Evolutionary conservation across 148 eudicot species (phyloP).

Genomic region (Rhododendron kiyosumense): DNA sequence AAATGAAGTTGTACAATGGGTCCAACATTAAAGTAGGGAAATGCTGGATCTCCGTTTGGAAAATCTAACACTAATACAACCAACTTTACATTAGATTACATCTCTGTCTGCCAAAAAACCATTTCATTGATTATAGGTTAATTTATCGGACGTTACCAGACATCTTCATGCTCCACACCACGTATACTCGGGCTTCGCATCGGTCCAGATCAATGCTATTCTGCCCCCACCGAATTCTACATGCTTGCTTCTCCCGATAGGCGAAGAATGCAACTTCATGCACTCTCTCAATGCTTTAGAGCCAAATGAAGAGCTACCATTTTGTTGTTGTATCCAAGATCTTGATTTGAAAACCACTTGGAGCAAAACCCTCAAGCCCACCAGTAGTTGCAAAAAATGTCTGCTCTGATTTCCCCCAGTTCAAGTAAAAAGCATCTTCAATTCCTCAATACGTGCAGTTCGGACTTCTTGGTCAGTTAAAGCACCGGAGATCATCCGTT

Average conservation of each 20-base stretch:
- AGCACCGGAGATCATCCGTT: slow-evolving; percentile 90
- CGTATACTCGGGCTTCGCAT: background rate
- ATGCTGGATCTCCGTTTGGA: background rate
- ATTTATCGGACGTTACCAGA: background rate
- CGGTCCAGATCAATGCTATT: background rate
- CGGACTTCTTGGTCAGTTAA: slow-evolving; percentile 97
- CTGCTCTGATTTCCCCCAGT: background rate
- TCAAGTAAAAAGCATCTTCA: slow-evolving; percentile 92
- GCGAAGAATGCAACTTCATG: slow-evolving; percentile 1
- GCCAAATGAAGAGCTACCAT: background rate
- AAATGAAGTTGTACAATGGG: background rate
- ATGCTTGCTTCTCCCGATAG: background rate
- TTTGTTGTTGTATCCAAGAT: background rate
- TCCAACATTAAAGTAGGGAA: background rate
- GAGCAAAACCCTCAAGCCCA: background rate
- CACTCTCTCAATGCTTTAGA: background rate
- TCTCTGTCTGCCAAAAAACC: background rate
- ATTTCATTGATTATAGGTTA: background rate
- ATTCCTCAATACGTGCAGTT: slow-evolving; percentile 81
- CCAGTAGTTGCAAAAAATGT: background rate
- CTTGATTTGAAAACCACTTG: background rate
- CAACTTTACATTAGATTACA: background rate
- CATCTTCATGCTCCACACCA: background rate
- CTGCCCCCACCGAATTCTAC: background rate
- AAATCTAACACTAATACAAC: background rate